These are phyloP conservation scores for Solanum sejunctum DNA, from an alignment of 257 asterid genomes.

Conservation along the genomic window DNA sequence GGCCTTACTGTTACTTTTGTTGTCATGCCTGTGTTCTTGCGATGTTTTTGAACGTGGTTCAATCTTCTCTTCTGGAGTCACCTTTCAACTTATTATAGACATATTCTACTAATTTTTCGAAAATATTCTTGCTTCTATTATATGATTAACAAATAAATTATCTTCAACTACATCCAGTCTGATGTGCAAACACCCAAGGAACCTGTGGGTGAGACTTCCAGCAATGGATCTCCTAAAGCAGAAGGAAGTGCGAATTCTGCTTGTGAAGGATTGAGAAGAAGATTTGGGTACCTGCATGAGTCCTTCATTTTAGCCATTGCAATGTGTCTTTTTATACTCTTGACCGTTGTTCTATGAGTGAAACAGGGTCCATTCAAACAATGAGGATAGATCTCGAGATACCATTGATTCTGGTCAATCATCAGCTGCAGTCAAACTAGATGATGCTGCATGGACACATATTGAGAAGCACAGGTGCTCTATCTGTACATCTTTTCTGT, in stretches of 20 bases:
- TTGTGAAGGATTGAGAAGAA: constrained; percentile 70
- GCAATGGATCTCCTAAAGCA: constrained; percentile 27
- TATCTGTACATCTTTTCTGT: neutral
- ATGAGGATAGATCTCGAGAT: constrained; percentile 30
- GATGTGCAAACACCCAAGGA: constrained; percentile 21
- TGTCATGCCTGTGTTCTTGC: neutral
- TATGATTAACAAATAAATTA: constrained; percentile 2
- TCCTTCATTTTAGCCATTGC: neutral
- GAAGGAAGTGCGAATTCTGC: constrained; percentile 36
- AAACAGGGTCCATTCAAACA: constrained; percentile 29
- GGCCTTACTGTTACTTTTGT: neutral
- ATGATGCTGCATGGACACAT: constrained; percentile 61
- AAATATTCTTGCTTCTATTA: neutral
- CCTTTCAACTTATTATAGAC: neutral
- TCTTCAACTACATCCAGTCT: constrained; percentile 31
- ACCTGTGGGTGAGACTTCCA: constrained; percentile 23
- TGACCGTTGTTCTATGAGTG: constrained; percentile 6
- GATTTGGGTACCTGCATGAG: constrained; percentile 33
- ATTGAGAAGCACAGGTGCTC: constrained; percentile 79
- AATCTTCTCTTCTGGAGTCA: neutral
- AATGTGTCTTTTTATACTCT: neutral
- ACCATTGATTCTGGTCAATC: constrained; percentile 22
- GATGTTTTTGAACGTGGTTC: neutral
- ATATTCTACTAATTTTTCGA: neutral
- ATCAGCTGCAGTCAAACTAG: constrained; percentile 53